Base-by-base conservation (phyloP, 1,284 basidiomycete species). In the Microstroma glucosiphilum region DNA sequence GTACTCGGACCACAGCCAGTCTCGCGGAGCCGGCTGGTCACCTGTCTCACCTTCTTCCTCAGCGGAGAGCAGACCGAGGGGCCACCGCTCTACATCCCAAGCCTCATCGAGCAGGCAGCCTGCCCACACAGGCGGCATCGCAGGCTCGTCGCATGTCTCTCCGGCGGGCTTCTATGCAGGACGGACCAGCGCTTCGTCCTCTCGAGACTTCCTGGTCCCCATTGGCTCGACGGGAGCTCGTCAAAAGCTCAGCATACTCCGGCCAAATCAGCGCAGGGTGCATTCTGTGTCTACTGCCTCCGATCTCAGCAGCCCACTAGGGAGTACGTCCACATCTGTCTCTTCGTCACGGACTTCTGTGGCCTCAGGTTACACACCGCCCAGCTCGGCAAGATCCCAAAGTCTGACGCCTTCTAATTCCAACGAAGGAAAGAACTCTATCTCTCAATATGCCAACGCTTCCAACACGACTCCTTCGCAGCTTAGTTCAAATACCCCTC, bases 221-320 rank as follows among this genome's bases (percentile, higher is more conserved):
- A 73, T 75, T 48, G 73, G 72, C 13, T 60, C 72, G 0, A 75
- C 73, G 17, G 73, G 73, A 6, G 73, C 73, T 9, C 59, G 72
- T n/a, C 72, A 73, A 30, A 74, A 71, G 61, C 66, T 75, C 17
- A 71, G 65, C 41, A 72, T 75, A 49, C 60, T 65, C 9, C 72
- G 61, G 21, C 70, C 73, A 1, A 67, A 68, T 3, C 71, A 73
- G 58, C 43, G 43, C 43, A 17, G 43, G 43, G 21, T 48, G 12
- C 43, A 48, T 17, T n/a, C 43, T 6, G 17, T 21, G 21, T 48
- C 43, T 6, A n/a, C 43, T 48, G 43, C 6, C 3, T 21, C 43
- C 12, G 43, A 21, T 12, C 3, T 21, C 4, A 21, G 43, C 43
- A 21, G 21, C 17, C 43, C 43, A 12, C 3, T 17, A 6, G 43